A percentile compares a stretch with the other conserved stretches of the same genome.
phyloP scores from a whole-genome alignment of 441 rosid species.

The Corymbia citriodora region DNA sequence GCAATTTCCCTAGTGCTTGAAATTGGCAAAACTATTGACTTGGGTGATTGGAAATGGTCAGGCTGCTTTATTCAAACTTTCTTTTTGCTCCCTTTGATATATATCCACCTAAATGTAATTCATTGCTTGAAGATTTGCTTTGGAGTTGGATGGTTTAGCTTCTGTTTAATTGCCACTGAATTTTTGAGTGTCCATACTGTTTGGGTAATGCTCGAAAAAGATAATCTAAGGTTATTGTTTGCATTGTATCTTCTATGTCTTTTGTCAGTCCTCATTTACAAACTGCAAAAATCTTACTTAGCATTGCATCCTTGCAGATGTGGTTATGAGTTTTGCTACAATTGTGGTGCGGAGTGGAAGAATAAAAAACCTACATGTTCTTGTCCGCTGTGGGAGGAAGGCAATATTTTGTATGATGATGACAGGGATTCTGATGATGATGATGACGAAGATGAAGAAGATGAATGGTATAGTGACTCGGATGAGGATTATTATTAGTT shows the following conservation, averaged over 20 bases:
- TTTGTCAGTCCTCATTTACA: not conserved
- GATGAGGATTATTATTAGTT: not conserved
- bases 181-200: not conserved
- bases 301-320: slow-evolving; percentile 32
- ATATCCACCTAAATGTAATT: not conserved
- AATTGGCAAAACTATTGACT: not conserved
- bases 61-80: not conserved
- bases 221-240: not conserved
- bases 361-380: slow-evolving; percentile 33
- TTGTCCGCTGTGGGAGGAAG: slow-evolving; percentile 67
- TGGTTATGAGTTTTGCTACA: slow-evolving; percentile 63
- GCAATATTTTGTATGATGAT: slow-evolving; percentile 26
- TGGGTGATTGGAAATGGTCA: not conserved
- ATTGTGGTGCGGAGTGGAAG: slow-evolving; percentile 69
- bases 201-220: not conserved
- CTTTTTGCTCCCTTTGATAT: not conserved
- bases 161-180: not conserved
- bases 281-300: not conserved
- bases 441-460: not conserved
- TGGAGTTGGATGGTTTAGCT: not conserved
- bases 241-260: not conserved
- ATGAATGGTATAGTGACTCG: not conserved
- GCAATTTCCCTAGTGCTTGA: not conserved
- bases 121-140: not conserved
- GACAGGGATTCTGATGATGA: slow-evolving; percentile 15